phyloP scores from a whole-genome alignment of 1,284 basidiomycete species.

The Blastosporella zonata region DNA sequence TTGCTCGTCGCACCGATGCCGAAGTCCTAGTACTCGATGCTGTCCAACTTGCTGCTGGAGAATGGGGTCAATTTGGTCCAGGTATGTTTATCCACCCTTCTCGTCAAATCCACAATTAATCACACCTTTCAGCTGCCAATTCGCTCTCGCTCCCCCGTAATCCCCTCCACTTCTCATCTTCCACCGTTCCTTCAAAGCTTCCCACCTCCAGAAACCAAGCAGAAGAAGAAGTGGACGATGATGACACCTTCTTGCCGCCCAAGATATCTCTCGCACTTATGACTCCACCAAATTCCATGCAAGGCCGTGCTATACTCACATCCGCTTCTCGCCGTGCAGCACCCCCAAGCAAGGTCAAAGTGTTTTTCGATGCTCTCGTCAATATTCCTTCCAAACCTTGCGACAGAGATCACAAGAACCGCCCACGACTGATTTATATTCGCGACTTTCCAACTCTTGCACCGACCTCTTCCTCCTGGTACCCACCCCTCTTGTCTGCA shows the following conservation, averaged over 20 bases:
- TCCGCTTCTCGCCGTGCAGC: conserved; percentile 38
- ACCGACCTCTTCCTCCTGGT: conserved; percentile 73
- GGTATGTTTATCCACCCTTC: conserved; percentile 37
- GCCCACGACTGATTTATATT: conserved; percentile 79
- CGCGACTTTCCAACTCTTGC: conserved; percentile 78
- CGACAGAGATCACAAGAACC: conserved; percentile 23
- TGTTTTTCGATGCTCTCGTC: conserved; percentile 72
- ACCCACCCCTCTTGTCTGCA: conserved; percentile 71
- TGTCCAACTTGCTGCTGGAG: conserved; percentile 77
- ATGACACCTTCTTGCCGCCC: conserved; percentile 36
- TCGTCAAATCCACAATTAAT: background rate
- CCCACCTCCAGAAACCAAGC: conserved; percentile 30
- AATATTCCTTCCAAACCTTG: conserved; percentile 50
- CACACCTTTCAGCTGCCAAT: conserved; percentile 39
- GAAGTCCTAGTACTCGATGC: conserved; percentile 82
- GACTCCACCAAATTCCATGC: conserved; percentile 37
- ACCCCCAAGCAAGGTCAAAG: conserved; percentile 55
- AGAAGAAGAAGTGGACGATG: conserved; percentile 50
- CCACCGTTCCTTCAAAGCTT: conserved; percentile 24
- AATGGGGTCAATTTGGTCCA: conserved; percentile 75
- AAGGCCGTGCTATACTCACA: conserved; percentile 42
- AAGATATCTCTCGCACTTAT: conserved; percentile 64
- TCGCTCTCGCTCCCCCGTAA: conserved; percentile 67
- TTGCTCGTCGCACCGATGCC: conserved; percentile 67
- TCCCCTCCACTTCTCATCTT: conserved; percentile 61